phyloP scores from a whole-genome alignment of 1,284 basidiomycete genomes.

The Cutaneotrichosporon arboriforme region DNA sequence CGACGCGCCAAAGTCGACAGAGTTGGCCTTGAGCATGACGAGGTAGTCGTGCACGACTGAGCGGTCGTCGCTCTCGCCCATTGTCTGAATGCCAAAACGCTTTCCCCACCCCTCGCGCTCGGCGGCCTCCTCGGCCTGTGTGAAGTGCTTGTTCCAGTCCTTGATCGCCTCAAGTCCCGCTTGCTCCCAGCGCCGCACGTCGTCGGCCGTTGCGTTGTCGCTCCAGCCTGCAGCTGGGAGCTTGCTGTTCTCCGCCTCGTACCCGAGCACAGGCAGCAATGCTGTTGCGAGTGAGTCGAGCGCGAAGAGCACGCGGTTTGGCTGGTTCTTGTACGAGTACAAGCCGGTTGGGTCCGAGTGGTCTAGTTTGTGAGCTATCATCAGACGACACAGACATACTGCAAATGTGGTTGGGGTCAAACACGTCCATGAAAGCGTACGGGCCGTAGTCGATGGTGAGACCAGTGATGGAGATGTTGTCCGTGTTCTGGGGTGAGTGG shows the following conservation, averaged over 20 bases:
- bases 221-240: constrained; percentile 63
- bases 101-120: constrained; percentile 61
- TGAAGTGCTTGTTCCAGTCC: constrained; percentile 53
- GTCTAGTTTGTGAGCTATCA: constrained; percentile 44
- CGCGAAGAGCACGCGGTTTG: constrained; percentile 59
- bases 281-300: constrained; percentile 67
- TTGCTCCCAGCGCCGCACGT: constrained; percentile 60
- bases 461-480: constrained; percentile 82
- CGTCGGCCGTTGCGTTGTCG: constrained; percentile 56
- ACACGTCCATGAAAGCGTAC: constrained; percentile 93
- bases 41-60: constrained; percentile 59
- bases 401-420: constrained; percentile 78
- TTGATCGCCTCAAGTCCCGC: constrained; percentile 54
- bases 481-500: constrained; percentile 61
- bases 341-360: constrained; percentile 80
- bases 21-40: constrained; percentile 61
- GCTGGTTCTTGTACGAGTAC: constrained; percentile 65
- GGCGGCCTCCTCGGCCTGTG: no score
- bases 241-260: constrained; percentile 55
- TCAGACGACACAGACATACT: constrained; percentile 47
- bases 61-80: constrained; percentile 57
- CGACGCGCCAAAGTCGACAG: constrained; percentile 75
- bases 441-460: constrained; percentile 92
- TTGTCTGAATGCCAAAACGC: constrained; percentile 66
- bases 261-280: constrained; percentile 74